Evolutionary conservation across 495 filamentous ascomycete genomes (phyloP).

Genomic region (Aspergillus sclerotioniger): DNA sequence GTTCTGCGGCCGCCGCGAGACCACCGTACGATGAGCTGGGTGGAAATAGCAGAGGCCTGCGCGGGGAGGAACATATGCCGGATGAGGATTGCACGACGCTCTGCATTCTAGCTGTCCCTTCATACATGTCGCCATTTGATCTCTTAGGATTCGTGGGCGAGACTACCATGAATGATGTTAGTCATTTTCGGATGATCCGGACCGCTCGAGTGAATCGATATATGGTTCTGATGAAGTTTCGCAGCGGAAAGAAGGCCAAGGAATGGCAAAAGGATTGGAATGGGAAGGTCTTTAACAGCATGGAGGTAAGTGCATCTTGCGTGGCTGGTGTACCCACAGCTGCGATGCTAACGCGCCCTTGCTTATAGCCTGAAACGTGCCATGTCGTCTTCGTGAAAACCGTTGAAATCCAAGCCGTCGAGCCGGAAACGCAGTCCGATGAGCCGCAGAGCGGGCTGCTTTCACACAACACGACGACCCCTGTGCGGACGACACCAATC

Average conservation of each 20-base stretch:
- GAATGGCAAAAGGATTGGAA: conserved; percentile 87
- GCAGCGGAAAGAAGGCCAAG: conserved; percentile 67
- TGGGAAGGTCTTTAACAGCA: conserved; percentile 89
- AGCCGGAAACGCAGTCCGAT: conserved; percentile 20
- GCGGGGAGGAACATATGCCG: conserved; percentile 18
- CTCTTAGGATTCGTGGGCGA: conserved; percentile 93
- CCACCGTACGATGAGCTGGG: conserved; percentile 29
- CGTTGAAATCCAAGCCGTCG: conserved; percentile 61
- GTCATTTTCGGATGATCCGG: conserved; percentile 93
- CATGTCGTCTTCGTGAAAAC: conserved; percentile 95
- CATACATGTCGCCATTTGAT: conserved; percentile 85
- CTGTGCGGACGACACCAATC: conserved; percentile 29
- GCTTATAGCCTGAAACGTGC: conserved; percentile 85
- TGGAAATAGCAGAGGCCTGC: conserved; percentile 18
- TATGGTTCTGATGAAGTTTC: conserved; percentile 96
- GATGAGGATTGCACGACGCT: conserved; percentile 80
- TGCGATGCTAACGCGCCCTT: conserved; percentile 21
- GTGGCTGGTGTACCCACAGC: conserved; percentile 1
- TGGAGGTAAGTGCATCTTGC: conserved; percentile 66
- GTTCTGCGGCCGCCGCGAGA: conserved; percentile 37
- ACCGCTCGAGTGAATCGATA: conserved; percentile 87
- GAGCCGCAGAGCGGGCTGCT: conserved; percentile 29
- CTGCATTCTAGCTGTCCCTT: conserved; percentile 92
- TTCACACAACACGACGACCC: conserved; percentile 49
- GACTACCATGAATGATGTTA: conserved; percentile 81